Conservation (phyloP, 116 monocot species). For the Cymodocea nodosa region DNA sequence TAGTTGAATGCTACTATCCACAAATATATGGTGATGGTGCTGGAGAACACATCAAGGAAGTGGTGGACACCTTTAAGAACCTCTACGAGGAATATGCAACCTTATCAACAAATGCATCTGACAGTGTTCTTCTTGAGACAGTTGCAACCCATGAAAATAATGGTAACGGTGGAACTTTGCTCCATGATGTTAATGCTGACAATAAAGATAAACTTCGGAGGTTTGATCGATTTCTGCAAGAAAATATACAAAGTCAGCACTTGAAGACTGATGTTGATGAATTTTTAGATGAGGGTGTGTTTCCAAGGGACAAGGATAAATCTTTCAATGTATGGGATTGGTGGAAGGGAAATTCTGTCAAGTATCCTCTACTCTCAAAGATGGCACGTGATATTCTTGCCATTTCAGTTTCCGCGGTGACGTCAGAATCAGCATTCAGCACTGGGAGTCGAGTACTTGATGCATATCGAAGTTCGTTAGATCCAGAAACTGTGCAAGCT, state of each 20-base stretch:
- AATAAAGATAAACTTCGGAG: constrained; percentile 12
- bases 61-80: constrained; percentile 19
- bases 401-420: constrained; percentile 20
- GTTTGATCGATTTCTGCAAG: constrained; percentile 24
- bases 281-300: constrained; percentile 24
- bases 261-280: constrained; percentile 26
- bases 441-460: constrained; percentile 14
- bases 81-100: constrained; percentile 22
- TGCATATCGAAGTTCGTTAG: constrained; percentile 15
- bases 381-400: constrained; percentile 37
- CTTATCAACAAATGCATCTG: neutral
- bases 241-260: constrained; percentile 17
- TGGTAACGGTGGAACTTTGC: neutral
- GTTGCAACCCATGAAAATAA: neutral
- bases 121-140: neutral
- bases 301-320: constrained; percentile 22
- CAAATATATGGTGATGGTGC: constrained; percentile 18
- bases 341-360: constrained; percentile 22
- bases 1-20: constrained; percentile 26
- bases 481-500: constrained; percentile 18
- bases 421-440: constrained; percentile 18
- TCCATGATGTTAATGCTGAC: constrained; percentile 1
- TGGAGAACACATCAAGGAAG: constrained; percentile 16
- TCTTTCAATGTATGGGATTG: constrained; percentile 24
- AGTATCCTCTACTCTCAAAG: constrained; percentile 30